These are phyloP conservation scores for Biscogniauxia marginata DNA, from an alignment of 2,329 filamentous ascomycete genomes.

Conservation along the genomic window DNA sequence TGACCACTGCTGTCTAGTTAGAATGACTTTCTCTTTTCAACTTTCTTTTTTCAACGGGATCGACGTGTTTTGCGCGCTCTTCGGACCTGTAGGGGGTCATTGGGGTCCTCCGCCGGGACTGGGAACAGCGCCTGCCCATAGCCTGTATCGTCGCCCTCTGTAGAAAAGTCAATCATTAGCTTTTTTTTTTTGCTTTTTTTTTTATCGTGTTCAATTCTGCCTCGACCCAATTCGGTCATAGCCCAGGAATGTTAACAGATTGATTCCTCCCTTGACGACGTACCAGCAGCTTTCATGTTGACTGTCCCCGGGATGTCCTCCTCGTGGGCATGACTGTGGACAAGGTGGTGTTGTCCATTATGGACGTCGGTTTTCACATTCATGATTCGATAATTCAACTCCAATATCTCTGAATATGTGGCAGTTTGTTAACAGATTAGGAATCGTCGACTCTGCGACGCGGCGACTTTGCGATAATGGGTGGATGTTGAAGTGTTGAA, in stretches of 20 bases:
- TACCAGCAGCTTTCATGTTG: slow-evolving; percentile 27
- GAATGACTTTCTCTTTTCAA: not conserved
- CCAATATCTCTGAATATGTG: not conserved
- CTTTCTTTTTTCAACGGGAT: not conserved
- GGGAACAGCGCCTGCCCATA: slow-evolving; percentile 30
- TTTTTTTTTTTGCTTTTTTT: not conserved
- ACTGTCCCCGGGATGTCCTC: slow-evolving; percentile 29
- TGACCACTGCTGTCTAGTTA: slow-evolving; percentile 45
- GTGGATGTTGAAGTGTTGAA: too few species aligned
- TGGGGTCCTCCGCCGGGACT: slow-evolving; percentile 30
- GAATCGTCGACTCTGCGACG: too few species aligned
- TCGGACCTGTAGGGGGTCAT: slow-evolving; percentile 29
- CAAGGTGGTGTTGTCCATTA: slow-evolving; percentile 17
- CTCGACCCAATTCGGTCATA: not conserved
- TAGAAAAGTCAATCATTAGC: not conserved
- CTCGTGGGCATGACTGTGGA: slow-evolving; percentile 31
- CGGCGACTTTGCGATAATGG: too few species aligned
- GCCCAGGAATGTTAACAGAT: too few species aligned
- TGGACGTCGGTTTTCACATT: slow-evolving; percentile 7
- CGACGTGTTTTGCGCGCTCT: not conserved
- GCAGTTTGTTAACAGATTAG: too few species aligned
- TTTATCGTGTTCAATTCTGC: slow-evolving; percentile 1
- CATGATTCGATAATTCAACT: slow-evolving; percentile 10
- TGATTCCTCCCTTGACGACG: slow-evolving; percentile 4
- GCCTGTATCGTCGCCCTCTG: slow-evolving; percentile 30